Evolutionary conservation across 2,329 filamentous ascomycete species (phyloP), one percentile per base, ranked within the genome.

Genomic region (Ampelomyces quisqualis): DNA sequence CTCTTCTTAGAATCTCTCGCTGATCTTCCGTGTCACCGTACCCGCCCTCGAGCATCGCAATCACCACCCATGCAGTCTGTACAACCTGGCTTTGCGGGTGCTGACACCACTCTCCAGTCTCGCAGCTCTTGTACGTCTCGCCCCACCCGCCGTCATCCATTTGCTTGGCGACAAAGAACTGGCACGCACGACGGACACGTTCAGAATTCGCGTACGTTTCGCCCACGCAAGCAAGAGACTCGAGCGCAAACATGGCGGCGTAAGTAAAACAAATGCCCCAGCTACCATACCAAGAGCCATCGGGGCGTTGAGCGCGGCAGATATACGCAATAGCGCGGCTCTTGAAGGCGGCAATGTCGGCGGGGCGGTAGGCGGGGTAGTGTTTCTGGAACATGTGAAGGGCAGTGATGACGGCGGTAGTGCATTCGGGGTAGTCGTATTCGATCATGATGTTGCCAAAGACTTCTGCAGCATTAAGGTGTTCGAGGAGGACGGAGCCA

Each of bases 251-350:
- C 90, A 97, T 94, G 50, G 82, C 87, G 1, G 90, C 93, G 64
- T 98, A 98, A 0, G 90, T 96, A 69, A 95, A 98, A 72, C 93
- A 98, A 58, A 98, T 94, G 37, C 88, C 93, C 93, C 93, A 98
- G 63, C 83, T 90, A 31, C 93, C 93, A 64, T 98, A 97, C 93
- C 93, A 98, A 45, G 85, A 86, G n/a, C 93, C 93, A 55, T 97
- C 89, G 0, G 77, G 67, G 2, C 80, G 75, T 69, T 97, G 93
- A 3, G 83, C 80, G 2, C 77, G 77, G 62, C 90, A 87, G 69
- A 98, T 95, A 74, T 90, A 97, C 34, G 76, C 73, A 1, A 95
- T 81, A 0, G 90, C 90, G 24, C 84, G 78, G 14, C 74, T 72
- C 52, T 93, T 85, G 57, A 93, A 89, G 0, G 63, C 65, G 7